These are phyloP conservation scores for Rhodotorula mucilaginosa DNA, from an alignment of 1,284 basidiomycete genomes.

Conservation along the genomic window DNA sequence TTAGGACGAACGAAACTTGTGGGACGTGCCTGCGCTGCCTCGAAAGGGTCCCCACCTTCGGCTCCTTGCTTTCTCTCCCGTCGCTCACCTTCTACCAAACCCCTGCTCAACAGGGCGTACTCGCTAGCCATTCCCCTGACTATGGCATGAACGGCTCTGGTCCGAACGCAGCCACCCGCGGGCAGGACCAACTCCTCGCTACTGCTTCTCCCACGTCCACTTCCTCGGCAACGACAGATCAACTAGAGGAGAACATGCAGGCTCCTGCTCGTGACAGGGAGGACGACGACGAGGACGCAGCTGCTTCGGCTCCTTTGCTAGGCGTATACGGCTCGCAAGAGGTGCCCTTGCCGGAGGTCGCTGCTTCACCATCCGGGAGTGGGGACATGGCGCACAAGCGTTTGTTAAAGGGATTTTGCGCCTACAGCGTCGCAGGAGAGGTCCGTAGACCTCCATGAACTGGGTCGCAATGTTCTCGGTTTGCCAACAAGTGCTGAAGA, in stretches of 20 bases:
- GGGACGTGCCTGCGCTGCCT: too few species aligned
- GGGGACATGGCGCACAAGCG: neutral
- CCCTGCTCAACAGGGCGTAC: neutral
- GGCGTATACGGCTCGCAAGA: too few species aligned
- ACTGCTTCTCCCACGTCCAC: too few species aligned
- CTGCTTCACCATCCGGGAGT: neutral
- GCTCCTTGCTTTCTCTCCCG: neutral
- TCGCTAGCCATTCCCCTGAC: too few species aligned
- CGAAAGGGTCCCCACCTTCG: neutral
- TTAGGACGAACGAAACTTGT: too few species aligned
- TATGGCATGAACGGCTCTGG: too few species aligned
- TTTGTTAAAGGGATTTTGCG: conserved; percentile 28
- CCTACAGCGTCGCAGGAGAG: conserved; percentile 40
- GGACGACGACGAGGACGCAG: neutral
- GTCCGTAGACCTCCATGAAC: conserved; percentile 1
- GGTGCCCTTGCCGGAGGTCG: neutral
- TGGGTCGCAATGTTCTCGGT: too few species aligned
- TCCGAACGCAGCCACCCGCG: too few species aligned
- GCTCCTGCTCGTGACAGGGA: neutral
- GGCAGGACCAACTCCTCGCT: too few species aligned
- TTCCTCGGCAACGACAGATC: too few species aligned
- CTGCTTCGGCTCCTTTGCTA: neutral
- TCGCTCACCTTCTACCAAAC: neutral
- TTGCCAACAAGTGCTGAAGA: neutral
- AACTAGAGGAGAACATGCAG: too few species aligned